Percentiles rank a stretch among this genome's conserved stretches.
Conservation (phyloP, 257 asterid species). For the Echium plantagineum region DNA sequence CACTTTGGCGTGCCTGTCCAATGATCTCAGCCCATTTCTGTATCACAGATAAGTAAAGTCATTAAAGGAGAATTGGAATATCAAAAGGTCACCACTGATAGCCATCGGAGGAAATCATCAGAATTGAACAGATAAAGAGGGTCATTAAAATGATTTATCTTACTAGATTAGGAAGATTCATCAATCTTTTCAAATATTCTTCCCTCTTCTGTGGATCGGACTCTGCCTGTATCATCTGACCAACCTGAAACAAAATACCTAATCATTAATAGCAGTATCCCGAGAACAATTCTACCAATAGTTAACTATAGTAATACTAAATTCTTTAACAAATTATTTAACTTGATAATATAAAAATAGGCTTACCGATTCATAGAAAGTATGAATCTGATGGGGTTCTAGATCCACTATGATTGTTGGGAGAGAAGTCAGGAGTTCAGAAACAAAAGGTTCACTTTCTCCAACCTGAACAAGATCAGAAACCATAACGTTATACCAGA, state of each 20-base stretch:
- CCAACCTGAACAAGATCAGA: conserved; percentile 51
- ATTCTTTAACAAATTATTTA: background rate
- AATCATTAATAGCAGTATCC: background rate
- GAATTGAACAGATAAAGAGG: background rate
- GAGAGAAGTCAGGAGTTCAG: conserved; percentile 78
- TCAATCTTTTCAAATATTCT: conserved; percentile 78
- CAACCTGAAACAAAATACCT: conserved; percentile 45
- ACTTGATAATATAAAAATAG: background rate
- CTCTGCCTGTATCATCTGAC: conserved; percentile 92
- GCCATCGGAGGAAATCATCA: background rate
- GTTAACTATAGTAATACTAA: background rate
- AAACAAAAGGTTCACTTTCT: conserved; percentile 88
- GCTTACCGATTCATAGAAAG: conserved; percentile 92
- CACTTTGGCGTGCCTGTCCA: conserved; percentile 83
- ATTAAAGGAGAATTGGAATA: background rate
- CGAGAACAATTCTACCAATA: background rate
- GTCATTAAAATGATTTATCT: conserved; percentile 2
- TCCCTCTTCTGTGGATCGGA: conserved; percentile 85
- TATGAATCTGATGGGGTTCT: conserved; percentile 92
- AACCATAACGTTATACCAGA: background rate
- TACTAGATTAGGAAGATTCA: conserved; percentile 93
- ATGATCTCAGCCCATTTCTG: conserved; percentile 98
- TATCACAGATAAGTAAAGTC: conserved; percentile 7
- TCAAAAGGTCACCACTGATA: background rate
- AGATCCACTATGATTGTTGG: conserved; percentile 82